Evolutionary conservation across 1,139 yeast species (phyloP).

Genomic region (Pichia sp.): DNA sequence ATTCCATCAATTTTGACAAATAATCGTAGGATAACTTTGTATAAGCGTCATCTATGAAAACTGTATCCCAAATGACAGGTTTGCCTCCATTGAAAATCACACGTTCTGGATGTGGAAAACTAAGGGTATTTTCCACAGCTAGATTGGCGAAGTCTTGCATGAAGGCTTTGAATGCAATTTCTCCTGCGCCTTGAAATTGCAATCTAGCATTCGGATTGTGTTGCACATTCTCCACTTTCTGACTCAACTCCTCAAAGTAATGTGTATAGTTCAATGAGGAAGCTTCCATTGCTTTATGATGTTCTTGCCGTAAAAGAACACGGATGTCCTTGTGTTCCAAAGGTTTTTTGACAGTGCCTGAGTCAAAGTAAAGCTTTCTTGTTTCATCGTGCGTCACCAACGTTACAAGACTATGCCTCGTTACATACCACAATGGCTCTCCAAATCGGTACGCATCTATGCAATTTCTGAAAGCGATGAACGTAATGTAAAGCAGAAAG

Average conservation of each 20-base stretch:
- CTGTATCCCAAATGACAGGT: slow-evolving; percentile 25
- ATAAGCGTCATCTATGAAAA: slow-evolving; percentile 20
- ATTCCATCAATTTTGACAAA: slow-evolving; percentile 19
- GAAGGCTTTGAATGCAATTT: slow-evolving; percentile 14
- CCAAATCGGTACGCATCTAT: slow-evolving; percentile 2
- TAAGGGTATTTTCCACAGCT: slow-evolving; percentile 13
- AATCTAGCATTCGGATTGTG: not conserved
- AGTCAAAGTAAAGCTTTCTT: not conserved
- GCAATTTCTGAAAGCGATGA: slow-evolving; percentile 1
- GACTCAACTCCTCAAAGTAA: slow-evolving; percentile 9
- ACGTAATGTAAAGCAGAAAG: slow-evolving; percentile 4
- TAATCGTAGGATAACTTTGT: slow-evolving; percentile 16
- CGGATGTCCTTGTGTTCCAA: slow-evolving; percentile 11
- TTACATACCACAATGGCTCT: slow-evolving; percentile 18
- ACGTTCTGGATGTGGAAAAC: slow-evolving; percentile 24
- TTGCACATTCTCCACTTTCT: not conserved
- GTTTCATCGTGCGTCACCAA: not conserved
- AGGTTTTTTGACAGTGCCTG: not conserved
- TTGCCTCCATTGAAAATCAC: slow-evolving; percentile 20
- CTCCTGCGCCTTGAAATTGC: not conserved
- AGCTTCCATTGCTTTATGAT: slow-evolving; percentile 14
- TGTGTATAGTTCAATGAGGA: slow-evolving; percentile 8
- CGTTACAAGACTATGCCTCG: slow-evolving; percentile 7
- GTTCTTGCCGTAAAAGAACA: slow-evolving; percentile 15
- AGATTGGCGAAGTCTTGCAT: slow-evolving; percentile 17